Percentiles rank a stretch among this genome's conserved stretches.
These are phyloP conservation scores for Limonomyces culmigenus DNA, from an alignment of 1,284 basidiomycete species.

Conservation along the genomic window DNA sequence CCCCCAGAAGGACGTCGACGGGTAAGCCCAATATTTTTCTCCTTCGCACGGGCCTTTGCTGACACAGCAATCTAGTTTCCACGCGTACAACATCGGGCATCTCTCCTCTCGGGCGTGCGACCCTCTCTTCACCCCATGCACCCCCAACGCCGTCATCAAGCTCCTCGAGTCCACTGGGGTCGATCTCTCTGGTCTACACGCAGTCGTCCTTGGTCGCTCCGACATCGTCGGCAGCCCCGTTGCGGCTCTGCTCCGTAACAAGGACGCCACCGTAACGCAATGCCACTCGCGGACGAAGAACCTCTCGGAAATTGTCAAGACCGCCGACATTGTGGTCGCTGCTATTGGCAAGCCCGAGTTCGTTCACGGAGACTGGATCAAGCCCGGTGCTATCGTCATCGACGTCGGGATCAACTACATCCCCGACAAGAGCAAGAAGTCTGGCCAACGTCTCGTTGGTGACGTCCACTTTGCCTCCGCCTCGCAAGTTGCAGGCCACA, in stretches of 20 bases:
- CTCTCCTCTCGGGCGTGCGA: conserved; percentile 82
- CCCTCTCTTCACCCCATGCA: conserved; percentile 91
- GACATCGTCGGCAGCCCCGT: conserved; percentile 98
- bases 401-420: conserved; percentile 98
- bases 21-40: conserved; percentile 32
- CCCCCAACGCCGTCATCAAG: conserved; percentile 84
- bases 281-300: conserved; percentile 87
- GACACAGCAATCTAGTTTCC: conserved; percentile 47
- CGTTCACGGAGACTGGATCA: conserved; percentile 90
- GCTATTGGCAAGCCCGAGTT: conserved; percentile 89
- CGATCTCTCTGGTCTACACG: conserved; percentile 58
- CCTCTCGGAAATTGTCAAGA: conserved; percentile 64
- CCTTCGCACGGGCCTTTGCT: conserved; percentile 5
- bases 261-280: conserved; percentile 94
- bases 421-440: conserved; percentile 86
- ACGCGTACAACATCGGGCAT: conserved; percentile 97
- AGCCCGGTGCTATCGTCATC: conserved; percentile 85
- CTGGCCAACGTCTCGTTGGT: conserved; percentile 90
- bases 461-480: conserved; percentile 86
- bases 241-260: conserved; percentile 75
- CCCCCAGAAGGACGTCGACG: conserved; percentile 94
- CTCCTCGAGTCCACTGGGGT: conserved; percentile 80
- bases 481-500: conserved; percentile 63
- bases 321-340: conserved; percentile 84
- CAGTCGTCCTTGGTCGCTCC: conserved; percentile 90